phyloP scores from a whole-genome alignment of 2,329 filamentous ascomycete species.

The Penicillium hordei region DNA sequence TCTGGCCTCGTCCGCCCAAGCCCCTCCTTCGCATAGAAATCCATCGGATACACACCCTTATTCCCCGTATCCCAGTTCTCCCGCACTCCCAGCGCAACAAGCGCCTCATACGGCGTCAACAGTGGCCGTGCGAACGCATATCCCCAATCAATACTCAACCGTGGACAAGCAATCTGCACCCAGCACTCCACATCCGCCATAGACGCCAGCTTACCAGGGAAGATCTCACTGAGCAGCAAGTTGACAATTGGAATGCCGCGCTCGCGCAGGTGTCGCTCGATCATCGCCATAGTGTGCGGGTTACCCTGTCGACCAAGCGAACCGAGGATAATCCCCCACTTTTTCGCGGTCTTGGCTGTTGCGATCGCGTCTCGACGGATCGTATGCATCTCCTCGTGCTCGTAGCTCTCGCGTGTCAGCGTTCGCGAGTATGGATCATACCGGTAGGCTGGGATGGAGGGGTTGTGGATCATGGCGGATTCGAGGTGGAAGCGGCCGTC shows the following conservation, averaged over 20 bases:
- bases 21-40: slow-evolving; percentile 93
- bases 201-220: slow-evolving; percentile 89
- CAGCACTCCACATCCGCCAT: slow-evolving; percentile 95
- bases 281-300: slow-evolving; percentile 82
- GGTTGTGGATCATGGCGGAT: slow-evolving; percentile 99
- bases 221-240: slow-evolving; percentile 88
- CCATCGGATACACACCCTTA: slow-evolving; percentile 84
- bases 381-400: slow-evolving; percentile 84
- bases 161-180: slow-evolving; percentile 97
- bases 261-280: slow-evolving; percentile 72
- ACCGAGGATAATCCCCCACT: slow-evolving; percentile 94
- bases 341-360: slow-evolving; percentile 71
- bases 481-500: slow-evolving; percentile 95
- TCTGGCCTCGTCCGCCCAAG: slow-evolving; percentile 71
- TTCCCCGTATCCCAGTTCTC: slow-evolving; percentile 68
- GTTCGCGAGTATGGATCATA: slow-evolving; percentile 96
- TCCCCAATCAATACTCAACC: slow-evolving; percentile 97
- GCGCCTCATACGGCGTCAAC: slow-evolving; percentile 90
- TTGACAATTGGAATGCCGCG: slow-evolving; percentile 80
- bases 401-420: slow-evolving; percentile 87
- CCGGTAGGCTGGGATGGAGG: slow-evolving; percentile 81
- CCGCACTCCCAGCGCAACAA: slow-evolving; percentile 78
- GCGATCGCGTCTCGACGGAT: slow-evolving; percentile 75
- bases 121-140: slow-evolving; percentile 90
- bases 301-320: slow-evolving; percentile 93